Percentiles rank a stretch among this genome's conserved stretches.
These are phyloP conservation scores for Leccinellum albellum DNA, from an alignment of 768 basidiomycete species.

Conservation along the genomic window DNA sequence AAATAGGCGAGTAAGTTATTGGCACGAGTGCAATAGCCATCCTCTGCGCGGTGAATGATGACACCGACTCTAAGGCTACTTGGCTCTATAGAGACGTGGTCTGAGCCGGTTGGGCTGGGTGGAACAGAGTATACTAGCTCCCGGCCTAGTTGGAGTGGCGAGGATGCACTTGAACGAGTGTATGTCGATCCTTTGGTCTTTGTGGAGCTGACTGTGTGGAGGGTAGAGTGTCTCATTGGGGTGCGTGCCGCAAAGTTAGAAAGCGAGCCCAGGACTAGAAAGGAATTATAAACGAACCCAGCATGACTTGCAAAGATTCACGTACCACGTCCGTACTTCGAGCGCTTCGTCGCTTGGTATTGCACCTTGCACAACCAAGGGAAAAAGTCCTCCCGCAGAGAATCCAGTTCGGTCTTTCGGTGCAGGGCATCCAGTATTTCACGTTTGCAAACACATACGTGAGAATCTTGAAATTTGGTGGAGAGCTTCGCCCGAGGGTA, in stretches of 20 bases:
- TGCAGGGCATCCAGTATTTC: slow-evolving; percentile 68
- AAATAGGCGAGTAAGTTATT: slow-evolving; percentile 76
- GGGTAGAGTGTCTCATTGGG: slow-evolving; percentile 55
- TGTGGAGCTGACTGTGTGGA: slow-evolving; percentile 26
- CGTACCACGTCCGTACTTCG: slow-evolving; percentile 57
- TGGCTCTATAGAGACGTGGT: slow-evolving; percentile 32
- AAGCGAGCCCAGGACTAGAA: slow-evolving; percentile 44
- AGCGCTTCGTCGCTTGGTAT: slow-evolving; percentile 59
- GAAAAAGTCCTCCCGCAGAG: slow-evolving; percentile 84
- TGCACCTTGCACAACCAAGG: slow-evolving; percentile 91
- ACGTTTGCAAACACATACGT: slow-evolving; percentile 84
- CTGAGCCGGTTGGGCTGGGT: slow-evolving; percentile 42
- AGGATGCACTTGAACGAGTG: slow-evolving; percentile 9
- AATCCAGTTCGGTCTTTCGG: slow-evolving; percentile 69
- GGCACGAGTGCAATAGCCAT: slow-evolving; percentile 61
- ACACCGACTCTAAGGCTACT: slow-evolving; percentile 63
- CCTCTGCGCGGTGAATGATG: slow-evolving; percentile 49
- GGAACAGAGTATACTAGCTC: slow-evolving; percentile 38
- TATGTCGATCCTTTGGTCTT: slow-evolving; percentile 13
- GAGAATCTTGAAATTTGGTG: slow-evolving; percentile 72
- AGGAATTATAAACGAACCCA: background rate
- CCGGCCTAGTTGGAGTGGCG: slow-evolving; percentile 23
- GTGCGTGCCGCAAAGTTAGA: slow-evolving; percentile 43
- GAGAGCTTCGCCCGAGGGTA: slow-evolving; percentile 71
- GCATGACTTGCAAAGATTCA: slow-evolving; percentile 5